Evolutionary conservation across 805 yeast genomes (phyloP).

Genomic region (Ogataea philodendri): DNA sequence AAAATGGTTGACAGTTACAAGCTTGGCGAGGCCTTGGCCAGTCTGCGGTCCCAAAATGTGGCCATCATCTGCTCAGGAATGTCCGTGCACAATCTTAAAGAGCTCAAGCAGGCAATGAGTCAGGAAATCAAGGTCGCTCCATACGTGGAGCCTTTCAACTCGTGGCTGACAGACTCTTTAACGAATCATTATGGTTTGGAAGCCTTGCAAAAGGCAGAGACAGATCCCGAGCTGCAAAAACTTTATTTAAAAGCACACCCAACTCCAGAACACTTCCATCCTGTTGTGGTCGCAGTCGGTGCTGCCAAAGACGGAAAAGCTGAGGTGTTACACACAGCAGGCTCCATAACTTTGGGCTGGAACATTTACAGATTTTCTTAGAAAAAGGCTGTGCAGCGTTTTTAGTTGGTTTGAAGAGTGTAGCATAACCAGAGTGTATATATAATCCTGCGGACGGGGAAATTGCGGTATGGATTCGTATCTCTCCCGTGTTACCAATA

Average conservation of each 20-base stretch:
- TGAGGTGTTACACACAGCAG: constrained; percentile 46
- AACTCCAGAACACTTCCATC: constrained; percentile 71
- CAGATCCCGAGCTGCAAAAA: constrained; percentile 25
- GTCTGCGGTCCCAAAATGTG: constrained; percentile 51
- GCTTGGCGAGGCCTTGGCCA: constrained; percentile 54
- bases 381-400: constrained; percentile 13
- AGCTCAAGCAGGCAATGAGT: constrained; percentile 38
- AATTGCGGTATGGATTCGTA: constrained; percentile 7
- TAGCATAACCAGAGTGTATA: constrained; percentile 9
- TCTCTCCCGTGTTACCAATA: constrained; percentile 4
- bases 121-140: constrained; percentile 34
- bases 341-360: constrained; percentile 58
- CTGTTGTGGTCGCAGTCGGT: constrained; percentile 60
- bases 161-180: constrained; percentile 36
- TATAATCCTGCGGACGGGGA: neutral
- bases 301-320: constrained; percentile 46
- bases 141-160: constrained; percentile 54
- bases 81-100: constrained; percentile 74
- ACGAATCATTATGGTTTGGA: constrained; percentile 18
- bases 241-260: constrained; percentile 61
- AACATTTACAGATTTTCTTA: constrained; percentile 53
- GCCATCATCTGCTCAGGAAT: constrained; percentile 68
- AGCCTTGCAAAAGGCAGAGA: constrained; percentile 17
- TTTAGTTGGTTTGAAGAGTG: constrained; percentile 8
- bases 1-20: constrained; percentile 45